Evolutionary conservation across 2,329 filamentous ascomycete species (phyloP).

Genomic region (Penicillium expansum): DNA sequence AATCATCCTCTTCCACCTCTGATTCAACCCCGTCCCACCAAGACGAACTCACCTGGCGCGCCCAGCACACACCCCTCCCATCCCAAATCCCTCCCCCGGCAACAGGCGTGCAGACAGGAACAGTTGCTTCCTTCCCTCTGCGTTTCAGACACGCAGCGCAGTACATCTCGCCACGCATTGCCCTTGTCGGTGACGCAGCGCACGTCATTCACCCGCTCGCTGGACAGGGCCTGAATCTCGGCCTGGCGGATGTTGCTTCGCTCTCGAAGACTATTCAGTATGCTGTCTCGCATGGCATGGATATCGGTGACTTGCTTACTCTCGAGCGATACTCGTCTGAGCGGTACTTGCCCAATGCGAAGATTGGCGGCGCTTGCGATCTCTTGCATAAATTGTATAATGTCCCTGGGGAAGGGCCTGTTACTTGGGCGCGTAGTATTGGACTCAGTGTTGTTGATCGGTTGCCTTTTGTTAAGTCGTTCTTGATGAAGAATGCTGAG

Average conservation of each 20-base stretch:
- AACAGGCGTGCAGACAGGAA: constrained; percentile 70
- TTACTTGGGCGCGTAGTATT: constrained; percentile 75
- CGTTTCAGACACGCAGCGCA: constrained; percentile 90
- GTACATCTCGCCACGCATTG: constrained; percentile 86
- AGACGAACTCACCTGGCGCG: constrained; percentile 81
- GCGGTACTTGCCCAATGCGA: constrained; percentile 77
- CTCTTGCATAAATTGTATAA: constrained; percentile 91
- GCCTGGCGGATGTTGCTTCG: constrained; percentile 81
- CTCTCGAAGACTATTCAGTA: constrained; percentile 72
- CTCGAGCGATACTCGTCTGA: constrained; percentile 79
- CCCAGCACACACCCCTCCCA: constrained; percentile 63
- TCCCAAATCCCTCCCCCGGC: constrained; percentile 64
- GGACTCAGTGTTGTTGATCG: constrained; percentile 75
- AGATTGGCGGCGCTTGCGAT: constrained; percentile 75
- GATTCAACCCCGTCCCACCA: constrained; percentile 47
- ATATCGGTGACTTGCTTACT: constrained; percentile 74
- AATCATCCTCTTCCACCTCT: constrained; percentile 38
- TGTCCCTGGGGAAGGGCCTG: constrained; percentile 67
- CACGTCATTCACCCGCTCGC: constrained; percentile 94
- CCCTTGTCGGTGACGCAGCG: constrained; percentile 88
- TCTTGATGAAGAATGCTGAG: constrained; percentile 72
- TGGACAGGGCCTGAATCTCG: constrained; percentile 91
- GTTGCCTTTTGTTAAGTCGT: constrained; percentile 72
- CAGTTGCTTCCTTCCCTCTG: constrained; percentile 84
- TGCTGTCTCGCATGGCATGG: constrained; percentile 78